Evolutionary conservation across 2,329 filamentous ascomycete species (phyloP), one percentile per base, ranked within the genome.

Genomic region (Fusarium verticillioides): DNA sequence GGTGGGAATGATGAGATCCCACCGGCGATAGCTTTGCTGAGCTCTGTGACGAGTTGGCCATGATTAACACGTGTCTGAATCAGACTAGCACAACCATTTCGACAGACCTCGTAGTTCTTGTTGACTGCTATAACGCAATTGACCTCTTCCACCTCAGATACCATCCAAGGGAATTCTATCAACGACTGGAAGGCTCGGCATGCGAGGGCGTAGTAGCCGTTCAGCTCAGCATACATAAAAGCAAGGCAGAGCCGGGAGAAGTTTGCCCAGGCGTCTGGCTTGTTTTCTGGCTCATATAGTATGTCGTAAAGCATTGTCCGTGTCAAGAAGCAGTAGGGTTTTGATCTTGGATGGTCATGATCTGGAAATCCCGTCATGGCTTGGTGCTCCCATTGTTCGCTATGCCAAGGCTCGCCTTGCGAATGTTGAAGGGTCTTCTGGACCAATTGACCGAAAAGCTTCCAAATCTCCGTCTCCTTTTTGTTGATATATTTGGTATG

Each of bases 91-190:
- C 63, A 66, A 21, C 5, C 21, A 4, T 50, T 34, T 3, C 7
- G 18, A 9, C 63, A 64, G 1, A 2, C 2, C 5, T 13, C 10
- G 18, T 66, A 44, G 1, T 46, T 30, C 5, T 56, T 63, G 8
- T 10, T 16, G 6, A 5, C 32, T n/a, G 39, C 37, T 16, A 66
- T 4, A n/a, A 58, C 11, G 11, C 44, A 47, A 16, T 16, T 23
- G 0, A 4, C 0, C 2, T 4, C 7, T 23, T 16, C 40, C 3
- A 43, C 16, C n/a, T 9, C 4, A 21, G 5, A 0, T 11, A 21
- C 0, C 7, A 2, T 5, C 26, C 26, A 15, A 30, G 44, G 19
- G 2, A 0, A 0, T 21, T 11, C 12, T 16, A 37, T 5, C 4
- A 64, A 15, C 0, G 21, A 7, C 7, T 21, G 42, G 9, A 66